Evolutionary conservation across 192 early-diverging fungal genomes (phyloP), one percentile per base, ranked within the genome.

Genomic region (Jimgerdemannia flammicorona): DNA sequence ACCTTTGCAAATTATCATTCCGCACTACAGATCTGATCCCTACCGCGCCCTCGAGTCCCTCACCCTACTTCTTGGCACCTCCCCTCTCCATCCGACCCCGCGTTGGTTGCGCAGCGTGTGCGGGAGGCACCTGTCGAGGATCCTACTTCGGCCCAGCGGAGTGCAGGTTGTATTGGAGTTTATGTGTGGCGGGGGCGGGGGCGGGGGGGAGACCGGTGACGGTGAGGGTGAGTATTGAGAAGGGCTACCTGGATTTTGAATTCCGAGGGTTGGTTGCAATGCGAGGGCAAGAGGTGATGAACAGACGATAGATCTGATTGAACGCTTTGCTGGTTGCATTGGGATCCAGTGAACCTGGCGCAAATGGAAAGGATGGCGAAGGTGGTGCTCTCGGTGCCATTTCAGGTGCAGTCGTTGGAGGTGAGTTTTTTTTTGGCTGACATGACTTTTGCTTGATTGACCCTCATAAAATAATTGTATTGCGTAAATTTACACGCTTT

Each of bases 31-130:
- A 39, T 79, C 86, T 9, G 87, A 89, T 74, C 74, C 87, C 4
- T 83, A 81, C 64, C 76, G 84, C 67, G 84, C 91, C 6, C 73
- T 96, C 41, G 90, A 93, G 69, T 85, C 92, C 0, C 84, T 96
- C 49, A 90, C 90, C 0, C 74, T 81, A 4, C 77, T 96, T 8
- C 74, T 94, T 43, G 87, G 90, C 11, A 78, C 88, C 3, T 85
- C 87, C 7, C 84, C 85, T 9, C 59, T 79, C 10, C 84, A 86
- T 63, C 84, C 83, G 20, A 80, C 79, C 2, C 89, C 89, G 3
- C 71, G 70, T 14, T 96, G 94, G 94, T 77, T 94, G 18, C 75
- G 84, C 49, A 84, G 75, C 11, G 75, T 92, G 43, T 94, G 93
- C 71, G 88, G 90, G 0, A 79, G 89, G 63, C 91, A 90, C 66